A percentile compares a stretch with the other conserved stretches of the same genome.
Evolutionary conservation across 1,284 basidiomycete genomes (phyloP).

Genomic region (Cystobasidium pallidum): DNA sequence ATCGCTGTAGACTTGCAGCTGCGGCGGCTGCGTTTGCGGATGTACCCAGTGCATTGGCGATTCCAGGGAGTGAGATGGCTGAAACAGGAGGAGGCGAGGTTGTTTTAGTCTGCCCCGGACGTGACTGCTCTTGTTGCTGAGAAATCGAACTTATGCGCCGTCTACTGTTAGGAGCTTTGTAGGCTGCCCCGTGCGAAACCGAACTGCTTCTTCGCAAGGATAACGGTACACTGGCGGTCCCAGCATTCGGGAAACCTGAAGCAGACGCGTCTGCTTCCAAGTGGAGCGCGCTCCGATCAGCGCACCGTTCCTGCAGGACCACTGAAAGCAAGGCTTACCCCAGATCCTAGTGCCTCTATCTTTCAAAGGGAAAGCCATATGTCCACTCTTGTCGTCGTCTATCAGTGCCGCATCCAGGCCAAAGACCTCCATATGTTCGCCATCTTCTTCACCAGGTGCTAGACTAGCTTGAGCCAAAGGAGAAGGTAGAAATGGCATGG

Average conservation of each 20-base stretch:
- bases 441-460: slow-evolving; percentile 37
- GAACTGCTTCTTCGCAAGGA: slow-evolving; percentile 6
- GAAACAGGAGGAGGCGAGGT: not conserved
- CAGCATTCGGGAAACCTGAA: not conserved
- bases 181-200: slow-evolving; percentile 13
- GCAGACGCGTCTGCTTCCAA: not conserved
- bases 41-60: not conserved
- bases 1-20: slow-evolving; percentile 11
- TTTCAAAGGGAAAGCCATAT: slow-evolving; percentile 3
- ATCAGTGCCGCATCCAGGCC: slow-evolving; percentile 25
- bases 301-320: no score
- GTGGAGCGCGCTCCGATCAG: no score
- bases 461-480: slow-evolving; percentile 38
- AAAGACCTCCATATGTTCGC: slow-evolving; percentile 28
- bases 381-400: not conserved
- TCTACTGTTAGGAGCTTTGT: slow-evolving; percentile 17
- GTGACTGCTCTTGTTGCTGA: slow-evolving; percentile 7
- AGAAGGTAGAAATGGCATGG: slow-evolving; percentile 37
- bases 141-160: slow-evolving; percentile 38
- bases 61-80: not conserved
- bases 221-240: not conserved
- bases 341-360: not conserved
- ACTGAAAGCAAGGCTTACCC: not conserved
- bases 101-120: not conserved
- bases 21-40: not conserved